A percentile compares a stretch with the other conserved stretches of the same genome.
These are phyloP conservation scores for Boletellus dicymbophilus DNA, from an alignment of 1,284 basidiomycete genomes.

Conservation along the genomic window DNA sequence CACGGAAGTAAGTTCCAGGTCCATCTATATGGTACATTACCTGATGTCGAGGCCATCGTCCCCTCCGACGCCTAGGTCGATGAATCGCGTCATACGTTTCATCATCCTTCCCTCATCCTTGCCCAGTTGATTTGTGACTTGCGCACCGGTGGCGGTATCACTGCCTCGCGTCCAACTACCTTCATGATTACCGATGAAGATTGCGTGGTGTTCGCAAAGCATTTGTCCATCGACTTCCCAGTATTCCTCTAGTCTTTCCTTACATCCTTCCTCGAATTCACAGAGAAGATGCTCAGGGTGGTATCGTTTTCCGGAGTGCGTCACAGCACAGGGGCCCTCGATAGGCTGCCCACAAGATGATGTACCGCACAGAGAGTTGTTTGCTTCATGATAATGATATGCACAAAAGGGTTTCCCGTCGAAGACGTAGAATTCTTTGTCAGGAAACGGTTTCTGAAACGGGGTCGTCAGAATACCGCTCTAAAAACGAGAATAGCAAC, in stretches of 20 bases:
- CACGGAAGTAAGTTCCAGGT: constrained; percentile 17
- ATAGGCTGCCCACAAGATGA: constrained; percentile 82
- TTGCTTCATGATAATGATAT: constrained; percentile 89
- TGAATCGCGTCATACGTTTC: constrained; percentile 68
- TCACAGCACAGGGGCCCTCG: constrained; percentile 87
- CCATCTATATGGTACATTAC: constrained; percentile 27
- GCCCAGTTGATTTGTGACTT: constrained; percentile 29
- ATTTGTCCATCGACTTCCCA: constrained; percentile 84
- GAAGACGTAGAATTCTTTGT: constrained; percentile 86
- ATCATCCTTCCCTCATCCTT: constrained; percentile 47
- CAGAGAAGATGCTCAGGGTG: constrained; percentile 85
- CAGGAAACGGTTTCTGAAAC: constrained; percentile 79
- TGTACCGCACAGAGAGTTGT: constrained; percentile 82
- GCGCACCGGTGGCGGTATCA: constrained; percentile 17
- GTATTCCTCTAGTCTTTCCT: constrained; percentile 70
- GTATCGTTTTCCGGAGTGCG: constrained; percentile 74
- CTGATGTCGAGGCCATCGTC: constrained; percentile 33
- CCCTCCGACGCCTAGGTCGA: constrained; percentile 45
- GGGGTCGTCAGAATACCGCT: constrained; percentile 4
- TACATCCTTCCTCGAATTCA: constrained; percentile 62
- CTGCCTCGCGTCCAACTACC: constrained; percentile 16
- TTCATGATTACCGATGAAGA: constrained; percentile 24
- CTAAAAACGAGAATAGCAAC: constrained; percentile 2
- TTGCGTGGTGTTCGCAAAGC: constrained; percentile 78
- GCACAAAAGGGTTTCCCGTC: constrained; percentile 86